phyloP scores from a whole-genome alignment of 257 asterid genomes.

The Solanum verrucosum region DNA sequence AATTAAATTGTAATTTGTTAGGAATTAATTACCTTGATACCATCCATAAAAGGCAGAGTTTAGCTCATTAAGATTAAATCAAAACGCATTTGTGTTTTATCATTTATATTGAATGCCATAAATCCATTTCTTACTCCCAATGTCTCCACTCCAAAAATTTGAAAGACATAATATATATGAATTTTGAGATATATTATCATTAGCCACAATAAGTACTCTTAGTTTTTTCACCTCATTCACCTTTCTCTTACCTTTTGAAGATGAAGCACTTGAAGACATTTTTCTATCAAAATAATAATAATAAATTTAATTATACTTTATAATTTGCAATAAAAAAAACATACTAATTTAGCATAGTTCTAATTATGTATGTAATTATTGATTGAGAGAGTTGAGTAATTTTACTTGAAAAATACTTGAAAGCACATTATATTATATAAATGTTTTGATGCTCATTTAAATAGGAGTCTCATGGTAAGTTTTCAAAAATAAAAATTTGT shows the following conservation, averaged over 20 bases:
- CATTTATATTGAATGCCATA: neutral
- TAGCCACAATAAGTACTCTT: no score
- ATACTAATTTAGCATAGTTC: neutral
- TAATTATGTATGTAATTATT: neutral
- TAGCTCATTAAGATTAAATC: neutral
- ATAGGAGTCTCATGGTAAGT: neutral
- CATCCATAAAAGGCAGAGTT: neutral
- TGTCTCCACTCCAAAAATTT: neutral
- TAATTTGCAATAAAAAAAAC: no score
- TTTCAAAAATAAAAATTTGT: no score
- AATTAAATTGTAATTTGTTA: neutral
- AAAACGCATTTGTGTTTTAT: neutral
- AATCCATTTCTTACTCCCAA: neutral
- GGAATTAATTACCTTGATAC: neutral
- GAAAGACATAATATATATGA: neutral
- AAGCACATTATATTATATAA: neutral
- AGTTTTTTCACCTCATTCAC: neutral
- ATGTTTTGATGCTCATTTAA: neutral
- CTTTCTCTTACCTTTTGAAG: neutral
- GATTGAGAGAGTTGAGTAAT: no score
- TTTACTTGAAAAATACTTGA: neutral
- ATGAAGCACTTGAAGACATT: neutral
- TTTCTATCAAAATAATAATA: neutral
- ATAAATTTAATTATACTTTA: no score
- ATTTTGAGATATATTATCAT: neutral